A percentile compares a stretch with the other conserved stretches of the same genome.
phyloP scores from a whole-genome alignment of 768 basidiomycete species.

The Ramaria rubella region DNA sequence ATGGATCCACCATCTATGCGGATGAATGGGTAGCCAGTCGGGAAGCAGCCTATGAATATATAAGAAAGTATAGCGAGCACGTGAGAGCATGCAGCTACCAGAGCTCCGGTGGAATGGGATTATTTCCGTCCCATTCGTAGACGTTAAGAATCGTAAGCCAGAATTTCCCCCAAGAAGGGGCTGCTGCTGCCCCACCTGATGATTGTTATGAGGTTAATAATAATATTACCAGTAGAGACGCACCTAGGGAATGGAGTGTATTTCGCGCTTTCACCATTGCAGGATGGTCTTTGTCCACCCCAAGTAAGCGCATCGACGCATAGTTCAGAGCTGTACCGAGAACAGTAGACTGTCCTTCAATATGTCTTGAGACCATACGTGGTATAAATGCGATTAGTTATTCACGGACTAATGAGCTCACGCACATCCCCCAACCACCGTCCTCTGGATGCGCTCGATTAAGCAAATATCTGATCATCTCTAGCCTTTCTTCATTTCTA shows the following conservation, averaged over 20 bases:
- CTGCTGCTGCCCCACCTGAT: conserved; percentile 68
- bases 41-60: conserved; percentile 68
- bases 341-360: conserved; percentile 35
- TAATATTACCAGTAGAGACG: background rate
- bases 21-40: conserved; percentile 88
- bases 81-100: too few relatives aligned
- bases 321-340: conserved; percentile 43
- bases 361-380: conserved; percentile 27
- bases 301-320: conserved; percentile 34
- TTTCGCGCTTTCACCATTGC: conserved; percentile 32
- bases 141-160: conserved; percentile 91
- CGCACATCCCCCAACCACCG: conserved; percentile 42
- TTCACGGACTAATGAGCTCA: conserved; percentile 33
- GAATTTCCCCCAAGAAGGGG: conserved; percentile 93
- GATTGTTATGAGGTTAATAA: background rate
- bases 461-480: conserved; percentile 35
- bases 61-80: background rate
- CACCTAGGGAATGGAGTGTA: background rate
- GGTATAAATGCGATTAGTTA: background rate
- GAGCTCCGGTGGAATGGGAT: conserved; percentile 85
- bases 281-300: conserved; percentile 33
- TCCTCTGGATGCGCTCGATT: conserved; percentile 27
- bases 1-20: conserved; percentile 97
- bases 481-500: conserved; percentile 28
- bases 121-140: conserved; percentile 94